Evolutionary conservation across 2,329 filamentous ascomycete genomes (phyloP).

Genomic region (Xylariaceae sp.): DNA sequence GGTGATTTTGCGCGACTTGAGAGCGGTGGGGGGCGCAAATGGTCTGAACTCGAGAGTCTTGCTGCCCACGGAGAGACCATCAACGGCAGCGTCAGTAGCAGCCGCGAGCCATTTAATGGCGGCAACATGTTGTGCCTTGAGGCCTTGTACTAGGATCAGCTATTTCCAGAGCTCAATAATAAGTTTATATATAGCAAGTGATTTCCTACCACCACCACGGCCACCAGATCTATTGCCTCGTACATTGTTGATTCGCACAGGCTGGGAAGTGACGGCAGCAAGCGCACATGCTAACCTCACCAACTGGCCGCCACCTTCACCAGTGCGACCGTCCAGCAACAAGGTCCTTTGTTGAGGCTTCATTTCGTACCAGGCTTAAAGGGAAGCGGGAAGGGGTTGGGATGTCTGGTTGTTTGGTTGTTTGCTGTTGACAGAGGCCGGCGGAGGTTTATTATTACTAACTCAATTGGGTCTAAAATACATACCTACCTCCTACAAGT

Average conservation of each 20-base stretch:
- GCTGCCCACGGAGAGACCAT: slow-evolving; percentile 50
- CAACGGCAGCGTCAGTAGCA: slow-evolving; percentile 47
- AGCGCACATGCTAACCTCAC: slow-evolving; percentile 54
- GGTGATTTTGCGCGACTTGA: slow-evolving; percentile 41
- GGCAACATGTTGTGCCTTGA: slow-evolving; percentile 59
- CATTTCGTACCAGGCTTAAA: slow-evolving; percentile 6
- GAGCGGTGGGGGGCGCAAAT: slow-evolving; percentile 34
- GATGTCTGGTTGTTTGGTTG: not conserved
- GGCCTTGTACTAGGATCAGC: slow-evolving; percentile 36
- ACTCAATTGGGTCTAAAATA: too few relatives aligned
- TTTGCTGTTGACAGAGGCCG: not conserved
- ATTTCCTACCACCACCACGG: slow-evolving; percentile 29
- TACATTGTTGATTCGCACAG: slow-evolving; percentile 52
- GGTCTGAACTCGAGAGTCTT: slow-evolving; percentile 47
- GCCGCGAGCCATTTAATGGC: slow-evolving; percentile 52
- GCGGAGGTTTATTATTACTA: too few relatives aligned
- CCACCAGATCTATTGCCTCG: slow-evolving; percentile 48
- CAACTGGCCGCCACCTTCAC: slow-evolving; percentile 61
- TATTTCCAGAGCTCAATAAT: too few relatives aligned
- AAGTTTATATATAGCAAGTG: too few relatives aligned
- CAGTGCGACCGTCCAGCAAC: slow-evolving; percentile 52
- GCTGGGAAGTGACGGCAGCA: slow-evolving; percentile 50
- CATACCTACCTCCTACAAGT: too few relatives aligned
- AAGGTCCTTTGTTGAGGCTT: slow-evolving; percentile 26
- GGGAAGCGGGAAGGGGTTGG: not conserved